Base-by-base conservation (phyloP, 2,329 filamentous ascomycete species). In the Dissoconium aciculare region DNA sequence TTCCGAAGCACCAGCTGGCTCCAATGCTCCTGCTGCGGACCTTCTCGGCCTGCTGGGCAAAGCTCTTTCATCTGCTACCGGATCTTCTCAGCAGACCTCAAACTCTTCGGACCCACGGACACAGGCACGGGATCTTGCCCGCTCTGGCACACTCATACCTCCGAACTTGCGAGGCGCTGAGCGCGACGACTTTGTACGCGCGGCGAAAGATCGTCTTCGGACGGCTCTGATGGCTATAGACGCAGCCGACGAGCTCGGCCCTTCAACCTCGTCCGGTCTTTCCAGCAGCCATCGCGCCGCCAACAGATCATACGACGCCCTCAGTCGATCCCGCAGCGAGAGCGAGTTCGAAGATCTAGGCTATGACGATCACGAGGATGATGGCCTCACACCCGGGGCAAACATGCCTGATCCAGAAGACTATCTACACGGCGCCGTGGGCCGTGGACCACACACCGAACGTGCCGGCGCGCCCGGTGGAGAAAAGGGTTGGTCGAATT, bases 291-390 rank as follows among this genome's bases (percentile, higher is more conserved):
- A 8, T 23, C 19, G 19, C 4, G 28, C 26, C 5, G 26, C 16
- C 17, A 12, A 68, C 66, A n/a, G n/a, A n/a, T n/a, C n/a, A n/a
- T n/a, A n/a, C n/a, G 47, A 53, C 38, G 71, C 63, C 3, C 58
- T 92, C 46, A 77, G 71, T 45, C 87, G 87, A 59, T 87, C 80
- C 49, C 74, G 74, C 40, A 91, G 81, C 53, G 84, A 93, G 51
- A 71, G 70, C 12, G 87, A 92, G 45, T 94, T 94, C 49, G 84
- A 92, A 35, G 52, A 55, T 32, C 41, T 55, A 3, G 49, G 43
- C 8, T 53, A 53, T 27, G 52, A 55, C 37, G n/a, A n/a, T n/a
- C n/a, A n/a, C n/a, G n/a, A n/a, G n/a, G n/a, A n/a, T n/a, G n/a
- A n/a, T n/a, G n/a, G n/a, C n/a, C n/a, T n/a, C n/a, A n/a, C n/a